These are phyloP conservation scores for Cladosporium sphaerospermum DNA, from an alignment of 2,329 filamentous ascomycete species.

Conservation along the genomic window DNA sequence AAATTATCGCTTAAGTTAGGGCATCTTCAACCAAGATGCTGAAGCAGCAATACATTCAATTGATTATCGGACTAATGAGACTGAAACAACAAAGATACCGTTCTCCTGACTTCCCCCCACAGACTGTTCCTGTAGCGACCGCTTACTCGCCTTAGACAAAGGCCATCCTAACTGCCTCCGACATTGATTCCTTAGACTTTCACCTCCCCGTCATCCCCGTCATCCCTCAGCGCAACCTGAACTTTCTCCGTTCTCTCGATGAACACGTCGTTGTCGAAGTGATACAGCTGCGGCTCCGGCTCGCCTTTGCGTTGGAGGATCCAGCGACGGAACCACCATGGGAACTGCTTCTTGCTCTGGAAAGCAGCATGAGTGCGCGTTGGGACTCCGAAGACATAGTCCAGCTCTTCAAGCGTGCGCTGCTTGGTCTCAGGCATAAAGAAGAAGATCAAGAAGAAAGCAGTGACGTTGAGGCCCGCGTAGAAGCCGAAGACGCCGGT, in stretches of 20 bases:
- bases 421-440: constrained; percentile 38
- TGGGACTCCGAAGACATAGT: constrained; percentile 45
- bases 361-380: constrained; percentile 31
- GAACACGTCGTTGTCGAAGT: constrained; percentile 25
- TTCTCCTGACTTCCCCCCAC: too few relatives aligned
- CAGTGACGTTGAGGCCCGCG: constrained; percentile 51
- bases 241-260: background rate
- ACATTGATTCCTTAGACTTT: too few relatives aligned
- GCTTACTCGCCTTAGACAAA: too few relatives aligned
- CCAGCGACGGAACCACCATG: constrained; percentile 38
- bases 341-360: constrained; percentile 29
- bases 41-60: too few relatives aligned
- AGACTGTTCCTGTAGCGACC: too few relatives aligned
- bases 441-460: constrained; percentile 59
- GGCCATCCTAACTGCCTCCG: too few relatives aligned
- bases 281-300: constrained; percentile 29
- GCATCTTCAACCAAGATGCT: too few relatives aligned
- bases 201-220: background rate
- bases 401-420: constrained; percentile 40
- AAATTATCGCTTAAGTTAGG: too few relatives aligned
- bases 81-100: too few relatives aligned
- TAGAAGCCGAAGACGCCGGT: constrained; percentile 58
- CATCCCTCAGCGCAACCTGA: background rate
- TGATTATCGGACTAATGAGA: too few relatives aligned
- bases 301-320: constrained; percentile 7